Conservation (phyloP, 805 yeast species). For the Yamadazyma akitaensis region DNA sequence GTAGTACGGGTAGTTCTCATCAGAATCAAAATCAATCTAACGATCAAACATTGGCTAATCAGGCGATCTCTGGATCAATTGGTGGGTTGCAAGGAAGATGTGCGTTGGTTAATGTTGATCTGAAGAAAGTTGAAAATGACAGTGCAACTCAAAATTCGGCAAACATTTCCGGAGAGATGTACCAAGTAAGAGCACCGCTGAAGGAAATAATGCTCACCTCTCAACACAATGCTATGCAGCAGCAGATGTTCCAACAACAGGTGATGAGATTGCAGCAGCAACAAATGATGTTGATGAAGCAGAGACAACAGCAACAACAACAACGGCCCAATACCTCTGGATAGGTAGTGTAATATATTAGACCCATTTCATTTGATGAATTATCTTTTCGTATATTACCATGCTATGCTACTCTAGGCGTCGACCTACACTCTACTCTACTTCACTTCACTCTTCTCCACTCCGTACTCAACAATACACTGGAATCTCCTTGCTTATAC, state of each 20-base stretch:
- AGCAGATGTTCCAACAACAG: slow-evolving; percentile 44
- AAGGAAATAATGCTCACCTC: slow-evolving; percentile 42
- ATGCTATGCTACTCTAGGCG: no score
- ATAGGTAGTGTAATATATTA: not conserved
- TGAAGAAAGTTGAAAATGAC: slow-evolving; percentile 20
- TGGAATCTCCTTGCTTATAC: no score
- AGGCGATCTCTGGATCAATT: slow-evolving; percentile 47
- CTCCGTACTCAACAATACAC: no score
- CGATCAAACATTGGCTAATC: slow-evolving; percentile 43
- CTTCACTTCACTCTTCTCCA: not conserved
- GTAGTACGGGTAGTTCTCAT: slow-evolving; percentile 31
- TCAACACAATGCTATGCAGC: slow-evolving; percentile 41
- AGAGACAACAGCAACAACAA: slow-evolving; percentile 19
- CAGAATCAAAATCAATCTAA: slow-evolving; percentile 13
- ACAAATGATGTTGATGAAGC: slow-evolving; percentile 27
- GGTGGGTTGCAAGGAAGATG: slow-evolving; percentile 83
- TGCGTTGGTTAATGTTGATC: slow-evolving; percentile 65
- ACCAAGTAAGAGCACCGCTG: slow-evolving; percentile 46
- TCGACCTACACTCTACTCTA: not conserved
- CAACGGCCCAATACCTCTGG: not conserved
- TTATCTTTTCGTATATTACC: not conserved
- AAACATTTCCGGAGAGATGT: slow-evolving; percentile 58
- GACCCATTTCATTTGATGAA: no score
- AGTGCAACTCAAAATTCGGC: slow-evolving; percentile 41
- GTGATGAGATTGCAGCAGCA: slow-evolving; percentile 39